Conservation (phyloP, 352 stramenopile genomes). For the Labyrinthula sp. region DNA sequence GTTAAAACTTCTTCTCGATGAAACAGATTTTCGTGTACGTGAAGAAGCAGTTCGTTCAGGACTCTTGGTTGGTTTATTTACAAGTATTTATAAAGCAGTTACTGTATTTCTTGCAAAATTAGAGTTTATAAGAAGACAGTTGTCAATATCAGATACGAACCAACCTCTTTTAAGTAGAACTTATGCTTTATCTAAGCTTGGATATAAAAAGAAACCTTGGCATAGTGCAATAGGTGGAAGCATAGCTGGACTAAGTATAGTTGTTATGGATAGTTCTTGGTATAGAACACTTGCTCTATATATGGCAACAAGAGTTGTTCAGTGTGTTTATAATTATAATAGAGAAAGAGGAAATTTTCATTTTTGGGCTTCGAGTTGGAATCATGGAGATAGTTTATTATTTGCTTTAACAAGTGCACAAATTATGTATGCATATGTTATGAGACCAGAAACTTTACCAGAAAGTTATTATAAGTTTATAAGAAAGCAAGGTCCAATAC, state of each 20-base stretch:
- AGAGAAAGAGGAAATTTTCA: constrained; percentile 53
- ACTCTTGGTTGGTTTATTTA: constrained; percentile 58
- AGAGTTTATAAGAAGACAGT: no score
- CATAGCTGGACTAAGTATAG: constrained; percentile 42
- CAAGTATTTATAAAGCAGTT: constrained; percentile 47
- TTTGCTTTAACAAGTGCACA: constrained; percentile 40
- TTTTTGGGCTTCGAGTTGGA: constrained; percentile 59
- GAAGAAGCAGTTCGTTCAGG: constrained; percentile 56
- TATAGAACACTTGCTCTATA: constrained; percentile 55
- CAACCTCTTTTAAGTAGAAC: constrained; percentile 23
- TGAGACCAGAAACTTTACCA: constrained; percentile 22
- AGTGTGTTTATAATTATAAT: constrained; percentile 57
- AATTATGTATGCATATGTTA: constrained; percentile 28
- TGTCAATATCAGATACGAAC: no score
- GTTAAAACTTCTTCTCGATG: constrained; percentile 45
- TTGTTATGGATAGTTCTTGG: constrained; percentile 45
- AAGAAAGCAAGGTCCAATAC: constrained; percentile 17
- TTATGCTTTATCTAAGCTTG: no score
- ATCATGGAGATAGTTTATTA: constrained; percentile 49
- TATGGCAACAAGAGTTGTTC: constrained; percentile 49
- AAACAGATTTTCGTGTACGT: constrained; percentile 50
- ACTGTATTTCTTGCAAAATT: constrained; percentile 41
- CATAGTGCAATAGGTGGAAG: constrained; percentile 40
- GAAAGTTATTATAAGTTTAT: constrained; percentile 29
- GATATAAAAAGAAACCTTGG: constrained; percentile 11